Evolutionary conservation across 257 asterid species (phyloP), one percentile per base, ranked within the genome.

Genomic region (Mitragyna speciosa): DNA sequence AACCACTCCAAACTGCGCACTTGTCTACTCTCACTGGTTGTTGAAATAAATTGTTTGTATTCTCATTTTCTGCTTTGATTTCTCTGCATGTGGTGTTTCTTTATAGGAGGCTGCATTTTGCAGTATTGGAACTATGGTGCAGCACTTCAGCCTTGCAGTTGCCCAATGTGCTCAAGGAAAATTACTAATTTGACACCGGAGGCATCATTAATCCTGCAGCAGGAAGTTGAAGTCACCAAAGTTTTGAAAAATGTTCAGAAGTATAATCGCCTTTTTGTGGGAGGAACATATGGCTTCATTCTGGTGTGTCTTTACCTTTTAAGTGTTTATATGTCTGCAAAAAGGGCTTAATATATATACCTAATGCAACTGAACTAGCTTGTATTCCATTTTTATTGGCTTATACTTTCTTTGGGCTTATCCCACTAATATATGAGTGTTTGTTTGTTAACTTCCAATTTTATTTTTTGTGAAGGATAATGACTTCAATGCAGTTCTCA

Each of bases 131-230:
- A 90, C 84, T 92, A 83, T 58, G 80, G 91, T 80, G 86, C 92
- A 48, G 87, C 90, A 45, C 80, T 93, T 81, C 90, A 81, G 79
- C 96, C 97, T 54, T 93, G 98, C 86, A 90, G 78, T 83, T 93
- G 98, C 82, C 98, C 98, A 71, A 91, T 93, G 97, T 93, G 98
- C 89, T 88, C 87, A 16, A 84, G 81, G 83, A 79, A 66, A 83
- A 92, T 93, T 80, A 86, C 89, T 48, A 84, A 76, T 41, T 84
- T 92, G 92, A 88, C 84, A 72, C 97, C 96, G 0, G 91, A 90
- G 85, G 91, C 90, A 26, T 88, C 97, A 47, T 84, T 91, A 85
- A 52, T 59, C 83, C 72, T 73, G 36, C 85, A 80, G 80, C 84
- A 71, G 61, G 91, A 86, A 79, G 81, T 36, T 20, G 92, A 90